Conservation (phyloP, 345 rosid species). For the Dovyalis caffra region DNA sequence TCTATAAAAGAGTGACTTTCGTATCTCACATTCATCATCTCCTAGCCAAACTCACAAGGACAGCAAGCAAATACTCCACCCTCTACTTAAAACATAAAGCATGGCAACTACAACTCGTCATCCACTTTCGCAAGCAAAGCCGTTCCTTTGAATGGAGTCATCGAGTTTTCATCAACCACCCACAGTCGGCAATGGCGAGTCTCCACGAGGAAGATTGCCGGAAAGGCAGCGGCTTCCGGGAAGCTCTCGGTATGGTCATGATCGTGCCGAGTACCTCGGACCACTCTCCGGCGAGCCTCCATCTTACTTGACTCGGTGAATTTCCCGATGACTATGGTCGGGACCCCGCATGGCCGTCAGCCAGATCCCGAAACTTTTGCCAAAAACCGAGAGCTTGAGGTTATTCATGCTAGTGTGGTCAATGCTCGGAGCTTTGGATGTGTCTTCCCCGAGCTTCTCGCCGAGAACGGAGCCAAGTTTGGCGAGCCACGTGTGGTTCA, state of each 20-base stretch:
- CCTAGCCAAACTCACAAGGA: too few relatives aligned
- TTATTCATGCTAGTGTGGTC: constrained; percentile 54
- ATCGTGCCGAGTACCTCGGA: constrained; percentile 46
- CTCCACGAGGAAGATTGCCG: constrained; percentile 29
- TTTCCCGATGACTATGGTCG: constrained; percentile 57
- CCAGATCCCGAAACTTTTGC: constrained; percentile 60
- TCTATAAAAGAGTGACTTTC: constrained; percentile 9
- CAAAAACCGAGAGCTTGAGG: constrained; percentile 48
- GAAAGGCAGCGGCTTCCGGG: constrained; percentile 39
- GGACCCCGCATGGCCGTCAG: constrained; percentile 55
- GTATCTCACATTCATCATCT: background rate
- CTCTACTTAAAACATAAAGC: background rate
- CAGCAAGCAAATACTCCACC: background rate
- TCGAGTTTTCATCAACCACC: too few relatives aligned
- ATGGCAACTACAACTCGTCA: constrained; percentile 30
- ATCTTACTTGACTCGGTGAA: too few relatives aligned
- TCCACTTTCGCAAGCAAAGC: constrained; percentile 32
- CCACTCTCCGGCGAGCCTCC: constrained; percentile 46
- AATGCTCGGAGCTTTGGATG: constrained; percentile 49
- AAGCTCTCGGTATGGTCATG: constrained; percentile 50
- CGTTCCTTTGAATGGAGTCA: constrained; percentile 16
- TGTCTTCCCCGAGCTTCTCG: constrained; percentile 46
- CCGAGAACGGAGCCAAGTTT: constrained; percentile 48
- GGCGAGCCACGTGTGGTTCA: constrained; percentile 57
- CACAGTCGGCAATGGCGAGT: constrained; percentile 20